Evolutionary conservation across 2,329 filamentous ascomycete species (phyloP), one percentile per base, ranked within the genome.

Genomic region (Leptosphaerulina australis): DNA sequence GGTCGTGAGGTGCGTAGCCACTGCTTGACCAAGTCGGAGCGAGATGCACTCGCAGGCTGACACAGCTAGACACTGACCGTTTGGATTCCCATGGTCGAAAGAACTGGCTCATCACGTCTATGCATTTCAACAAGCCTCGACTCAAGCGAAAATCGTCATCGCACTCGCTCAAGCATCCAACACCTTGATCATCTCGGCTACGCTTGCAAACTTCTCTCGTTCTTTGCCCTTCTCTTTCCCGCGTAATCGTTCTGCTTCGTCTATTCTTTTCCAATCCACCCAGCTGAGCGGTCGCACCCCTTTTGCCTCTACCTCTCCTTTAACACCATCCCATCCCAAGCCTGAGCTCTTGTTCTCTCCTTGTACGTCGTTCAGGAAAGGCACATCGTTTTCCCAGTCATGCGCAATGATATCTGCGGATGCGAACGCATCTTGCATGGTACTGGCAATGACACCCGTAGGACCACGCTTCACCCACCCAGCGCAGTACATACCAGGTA

Each of bases 401-500:
- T 82, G 76, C 0, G 83, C 83, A 55, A 99, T 88, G 2, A 88
- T 85, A 68, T 97, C 92, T 1, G 86, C 94, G 0, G 91, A 96
- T 7, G 83, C 82, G 65, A 97, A 99, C 0, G 94, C 93, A 70
- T 99, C 94, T 52, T 88, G 84, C 91, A 99, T 96, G 0, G 94
- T 99, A 22, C 88, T 91, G 1, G 93, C 93, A 70, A 99, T 99
- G 3, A 97, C 92, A 2, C 94, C 94, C 0, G 91, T 97, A 0
- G 94, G 93, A 0, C 94, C 94, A 26, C 88, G 84, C 76, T 97
- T 97, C 8, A 97, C 91, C 94, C 94, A 99, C 0, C 94, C 94
- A 12, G 93, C 89, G 59, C 91, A 96, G 74, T 99, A 99, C 21
- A 96, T 73, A 0, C 93, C 91, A 0, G 87, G 84, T 0, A 88